These are phyloP conservation scores for Crassisporium funariophilum DNA, from an alignment of 768 basidiomycete species.

Conservation along the genomic window DNA sequence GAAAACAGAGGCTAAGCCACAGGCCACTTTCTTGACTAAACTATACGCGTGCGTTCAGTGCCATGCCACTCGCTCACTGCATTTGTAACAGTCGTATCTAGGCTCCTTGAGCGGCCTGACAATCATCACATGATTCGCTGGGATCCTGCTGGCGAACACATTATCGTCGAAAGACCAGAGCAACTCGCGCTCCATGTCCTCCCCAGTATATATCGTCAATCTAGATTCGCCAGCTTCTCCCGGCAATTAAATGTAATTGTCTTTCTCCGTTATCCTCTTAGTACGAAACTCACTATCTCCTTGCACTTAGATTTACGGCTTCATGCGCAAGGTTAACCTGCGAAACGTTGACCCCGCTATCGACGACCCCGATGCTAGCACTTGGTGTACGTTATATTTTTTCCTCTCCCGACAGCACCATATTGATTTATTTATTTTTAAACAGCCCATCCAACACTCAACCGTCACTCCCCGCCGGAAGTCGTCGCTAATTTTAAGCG, in stretches of 20 bases:
- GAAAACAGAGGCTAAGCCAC: slow-evolving; percentile 79
- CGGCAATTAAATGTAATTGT: slow-evolving; percentile 90
- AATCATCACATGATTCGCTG: slow-evolving; percentile 98
- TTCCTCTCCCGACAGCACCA: slow-evolving; percentile 12
- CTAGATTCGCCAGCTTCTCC: slow-evolving; percentile 95
- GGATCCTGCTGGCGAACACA: slow-evolving; percentile 91
- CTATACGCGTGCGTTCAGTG: slow-evolving; percentile 78
- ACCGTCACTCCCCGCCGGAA: slow-evolving; percentile 86
- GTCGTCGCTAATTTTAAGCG: slow-evolving; percentile 95
- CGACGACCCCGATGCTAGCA: slow-evolving; percentile 94
- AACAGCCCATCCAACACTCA: slow-evolving; percentile 83
- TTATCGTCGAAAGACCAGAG: slow-evolving; percentile 93
- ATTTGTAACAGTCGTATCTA: slow-evolving; percentile 32
- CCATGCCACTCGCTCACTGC: slow-evolving; percentile 2
- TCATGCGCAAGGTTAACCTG: slow-evolving; percentile 97
- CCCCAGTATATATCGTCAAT: slow-evolving; percentile 93
- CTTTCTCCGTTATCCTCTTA: slow-evolving; percentile 25
- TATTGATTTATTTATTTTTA: slow-evolving; percentile 18
- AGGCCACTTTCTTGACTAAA: slow-evolving; percentile 96
- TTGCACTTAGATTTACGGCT: slow-evolving; percentile 85
- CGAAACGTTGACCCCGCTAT: slow-evolving; percentile 94
- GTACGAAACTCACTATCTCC: slow-evolving; percentile 4
- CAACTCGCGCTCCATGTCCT: slow-evolving; percentile 93
- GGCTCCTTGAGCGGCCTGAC: slow-evolving; percentile 86
- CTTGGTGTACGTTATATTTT: slow-evolving; percentile 78